Percentiles rank a stretch among this genome's conserved stretches.
Conservation (phyloP, 1,284 basidiomycete genomes). For the Pseudozyma sp. region DNA sequence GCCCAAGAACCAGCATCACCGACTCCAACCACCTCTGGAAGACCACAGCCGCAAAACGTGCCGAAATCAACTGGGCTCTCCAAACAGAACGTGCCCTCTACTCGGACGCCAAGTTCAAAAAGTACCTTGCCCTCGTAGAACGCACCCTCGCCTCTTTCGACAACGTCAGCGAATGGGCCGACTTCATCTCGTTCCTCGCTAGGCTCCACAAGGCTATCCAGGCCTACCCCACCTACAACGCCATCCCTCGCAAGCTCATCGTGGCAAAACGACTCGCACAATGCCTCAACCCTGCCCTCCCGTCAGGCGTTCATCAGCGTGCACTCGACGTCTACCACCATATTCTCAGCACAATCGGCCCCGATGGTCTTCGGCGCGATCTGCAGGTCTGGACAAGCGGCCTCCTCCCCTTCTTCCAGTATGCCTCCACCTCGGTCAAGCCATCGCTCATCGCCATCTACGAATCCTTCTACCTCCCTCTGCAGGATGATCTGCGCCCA, state of each 20-base stretch:
- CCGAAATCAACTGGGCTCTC: conserved; percentile 63
- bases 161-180: conserved; percentile 98
- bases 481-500: conserved; percentile 84
- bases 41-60: conserved; percentile 61
- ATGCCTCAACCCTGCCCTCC: conserved; percentile 95
- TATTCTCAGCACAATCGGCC: conserved; percentile 87
- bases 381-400: conserved; percentile 94
- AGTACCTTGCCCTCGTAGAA: conserved; percentile 90
- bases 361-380: conserved; percentile 87
- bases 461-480: conserved; percentile 77
- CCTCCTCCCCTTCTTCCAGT: conserved; percentile 97
- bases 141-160: conserved; percentile 92
- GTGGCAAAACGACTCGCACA: conserved; percentile 95
- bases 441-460: conserved; percentile 58
- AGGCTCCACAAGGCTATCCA: conserved; percentile 95
- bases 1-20: conserved; percentile 39
- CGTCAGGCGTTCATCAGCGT: conserved; percentile 94
- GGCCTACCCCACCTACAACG: conserved; percentile 88
- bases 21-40: conserved; percentile 58
- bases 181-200: conserved; percentile 97
- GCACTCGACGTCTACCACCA: conserved; percentile 95
- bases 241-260: conserved; percentile 93
- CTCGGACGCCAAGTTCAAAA: conserved; percentile 91
- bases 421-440: conserved; percentile 83
- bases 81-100: conserved; percentile 64